Base-by-base conservation (phyloP, 768 basidiomycete species). In the Amanita molliuscula region DNA sequence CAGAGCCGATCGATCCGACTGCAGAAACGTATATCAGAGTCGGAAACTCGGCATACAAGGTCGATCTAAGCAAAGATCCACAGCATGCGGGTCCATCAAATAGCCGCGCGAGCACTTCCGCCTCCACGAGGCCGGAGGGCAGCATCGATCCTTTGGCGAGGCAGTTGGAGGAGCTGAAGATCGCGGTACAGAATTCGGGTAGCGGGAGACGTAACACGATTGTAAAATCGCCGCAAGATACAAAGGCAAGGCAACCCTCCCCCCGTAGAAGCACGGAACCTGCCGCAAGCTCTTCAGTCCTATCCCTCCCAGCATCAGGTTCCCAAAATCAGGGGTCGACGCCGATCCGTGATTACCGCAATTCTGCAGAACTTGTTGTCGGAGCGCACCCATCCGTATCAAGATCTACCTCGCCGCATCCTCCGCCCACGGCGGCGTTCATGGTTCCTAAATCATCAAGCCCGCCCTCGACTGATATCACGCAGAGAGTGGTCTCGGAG, bases 281-380 rank as follows among this genome's bases (percentile, higher is more conserved):
- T 16, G 37, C 53, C 48, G 35, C 59, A 6, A 55, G 55, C 10
- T 52, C 65, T 9, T 63, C 63, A 4, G 60, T 65, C 0, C 58
- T 74, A 55, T 72, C 69, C 48, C 74, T 67, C 50, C 73, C 67
- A 16, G 51, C 51, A 26, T 48, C 59, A 0, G 60, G 71, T 60
- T 18, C 59, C 45, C 58, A 59, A 29, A 21, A 49, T 28, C 58
- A 61, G 29, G 50, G 41, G 25, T 21, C 52, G 18, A 51, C 51
- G 21, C 57, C 55, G 15, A 36, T 66, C 33, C 72, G 78, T 21
- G 86, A 91, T 62, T 91, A 88, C 58, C 75, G 81, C 44, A 78
- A 79, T 48, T 82, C 81, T 16, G 90, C 87, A 0, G 82, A 92
- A 51, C 55, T 80, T 35, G 75, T 93, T 26, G 86, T 93, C n/a